Base-by-base conservation (phyloP, 768 basidiomycete genomes). In the Termitomyces sp. region DNA sequence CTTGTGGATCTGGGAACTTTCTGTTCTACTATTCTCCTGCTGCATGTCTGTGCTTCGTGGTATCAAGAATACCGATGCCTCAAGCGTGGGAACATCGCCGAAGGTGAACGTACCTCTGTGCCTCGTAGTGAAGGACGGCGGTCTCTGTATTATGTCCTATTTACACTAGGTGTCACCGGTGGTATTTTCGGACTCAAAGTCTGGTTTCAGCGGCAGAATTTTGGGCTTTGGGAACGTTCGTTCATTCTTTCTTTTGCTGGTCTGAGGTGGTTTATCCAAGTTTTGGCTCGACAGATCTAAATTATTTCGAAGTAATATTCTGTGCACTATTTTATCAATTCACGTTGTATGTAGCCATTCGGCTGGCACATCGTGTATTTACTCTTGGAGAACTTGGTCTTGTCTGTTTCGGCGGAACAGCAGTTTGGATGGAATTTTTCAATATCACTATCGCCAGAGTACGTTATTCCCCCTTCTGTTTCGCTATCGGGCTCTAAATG, bases 331-430 rank as follows among this genome's bases (percentile, higher is more conserved):
- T 95, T 72, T 97, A 89, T 69, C 97, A 98, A 68, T 88, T 94
- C 66, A 84, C 92, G 50, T 75, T 98, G 46, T 99, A 98, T 69
- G 78, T 89, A 47, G 89, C 90, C 42, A 79, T 97, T 42, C 83
- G 97, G 23, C 78, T 99, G 44, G 95, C 94, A 4, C 89, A 97
- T 64, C 83, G 89, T n/a, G 91, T 91, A 11, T 95, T 98, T 71
- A 98, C 95, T 0, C 80, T 99, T 1, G 97, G 97, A 33, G 97
- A 99, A 68, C 79, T 98, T 17, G 89, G 87, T 26, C 72, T 98
- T 26, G 91, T 96, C 17, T 89, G 87, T 44, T 91, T 92, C 62
- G 93, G 94, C 42, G 94, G 90, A 5, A 89, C 94, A 2, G 86
- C 86, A 0, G 68, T 98, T 23, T 87, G 85, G 63, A 86, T 94